Base-by-base conservation (phyloP, 306 rosid genomes). In the Alnus glutinosa region DNA sequence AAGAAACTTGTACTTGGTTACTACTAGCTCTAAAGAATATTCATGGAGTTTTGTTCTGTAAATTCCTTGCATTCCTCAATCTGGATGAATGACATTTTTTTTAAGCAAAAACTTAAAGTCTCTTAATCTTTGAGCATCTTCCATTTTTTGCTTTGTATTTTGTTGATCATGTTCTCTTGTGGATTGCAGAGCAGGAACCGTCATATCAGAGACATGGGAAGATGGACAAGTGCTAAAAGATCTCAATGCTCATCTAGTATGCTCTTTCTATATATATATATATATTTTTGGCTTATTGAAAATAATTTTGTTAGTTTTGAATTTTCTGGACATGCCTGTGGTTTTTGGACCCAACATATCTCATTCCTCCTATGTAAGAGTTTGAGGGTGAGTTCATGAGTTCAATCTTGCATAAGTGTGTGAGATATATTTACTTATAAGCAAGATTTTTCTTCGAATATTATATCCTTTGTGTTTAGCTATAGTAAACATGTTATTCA, bases 121-220 rank as follows among this genome's bases (percentile, higher is more conserved):
- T 18, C 64, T 70, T 61, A 28, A 14, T 42, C 28, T 46, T 15
- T 49, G 16, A 28, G 18, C 5, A 58, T 77, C 36, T 58, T 75
- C 62, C 18, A 28, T 15, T 63, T 62, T 46, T 18, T 51, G 70
- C 47, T 51, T 77, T 78, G 55, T 61, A 81, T 79, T 63, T 4
- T 68, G 72, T 66, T 75, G 48, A 71, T 78, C n/a, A 71, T 69
- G 52, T 71, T 74, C 44, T 55, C 8, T 18, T 82, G 52, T 83
- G 83, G 84, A 77, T 73, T 86, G 74, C 85, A 96, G 99, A 85
- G 99, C 99, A 86, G 99, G 99, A 86, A 96, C 99, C 74, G 86
- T 96, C 81, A 86, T 96, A 82, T 91, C 98, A 2, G 99, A 96
- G 91, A 96, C 96, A 23, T 93, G 99, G 99, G 99, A 96, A 89